Percentiles rank a stretch among this genome's conserved stretches.
Conservation (phyloP, 768 basidiomycete species). For the Crucibulum laeve region DNA sequence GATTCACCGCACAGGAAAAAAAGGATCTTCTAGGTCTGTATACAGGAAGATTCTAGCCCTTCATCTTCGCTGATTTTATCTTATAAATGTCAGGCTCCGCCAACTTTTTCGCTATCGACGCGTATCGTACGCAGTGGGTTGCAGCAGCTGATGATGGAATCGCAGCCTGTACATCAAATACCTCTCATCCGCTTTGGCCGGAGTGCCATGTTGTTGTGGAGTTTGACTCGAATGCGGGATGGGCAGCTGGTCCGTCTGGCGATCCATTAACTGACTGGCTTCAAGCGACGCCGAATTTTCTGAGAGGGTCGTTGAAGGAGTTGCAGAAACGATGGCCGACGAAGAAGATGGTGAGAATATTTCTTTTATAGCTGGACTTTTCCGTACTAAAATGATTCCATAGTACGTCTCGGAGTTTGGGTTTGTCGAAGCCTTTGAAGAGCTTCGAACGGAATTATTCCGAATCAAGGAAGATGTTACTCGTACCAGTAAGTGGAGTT, state of each 20-base stretch:
- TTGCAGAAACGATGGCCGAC: constrained; percentile 37
- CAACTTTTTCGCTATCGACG: constrained; percentile 51
- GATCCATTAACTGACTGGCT: constrained; percentile 41
- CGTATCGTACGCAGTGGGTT: constrained; percentile 37
- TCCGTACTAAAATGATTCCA: not conserved
- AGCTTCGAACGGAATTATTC: constrained; percentile 33
- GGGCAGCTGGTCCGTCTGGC: constrained; percentile 41
- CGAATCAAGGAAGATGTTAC: constrained; percentile 40
- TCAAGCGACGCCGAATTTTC: constrained; percentile 36
- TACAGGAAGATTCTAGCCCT: not conserved
- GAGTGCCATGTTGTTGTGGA: constrained; percentile 35
- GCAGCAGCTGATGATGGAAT: constrained; percentile 40
- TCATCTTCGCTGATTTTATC: not conserved
- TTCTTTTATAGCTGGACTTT: not conserved
- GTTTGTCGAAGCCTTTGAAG: constrained; percentile 46
- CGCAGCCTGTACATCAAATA: constrained; percentile 36
- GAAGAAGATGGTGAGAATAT: constrained; percentile 36
- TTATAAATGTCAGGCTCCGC: constrained; percentile 30
- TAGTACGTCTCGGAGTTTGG: constrained; percentile 50
- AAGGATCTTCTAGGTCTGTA: constrained; percentile 33
- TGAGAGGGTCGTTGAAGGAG: constrained; percentile 27
- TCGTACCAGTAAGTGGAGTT: constrained; percentile 31
- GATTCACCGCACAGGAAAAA: constrained; percentile 42
- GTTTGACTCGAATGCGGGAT: constrained; percentile 40
- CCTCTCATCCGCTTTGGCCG: constrained; percentile 47